These are phyloP conservation scores for Ophiostoma himal-ulmi DNA, from an alignment of 2,329 filamentous ascomycete genomes.

Conservation along the genomic window DNA sequence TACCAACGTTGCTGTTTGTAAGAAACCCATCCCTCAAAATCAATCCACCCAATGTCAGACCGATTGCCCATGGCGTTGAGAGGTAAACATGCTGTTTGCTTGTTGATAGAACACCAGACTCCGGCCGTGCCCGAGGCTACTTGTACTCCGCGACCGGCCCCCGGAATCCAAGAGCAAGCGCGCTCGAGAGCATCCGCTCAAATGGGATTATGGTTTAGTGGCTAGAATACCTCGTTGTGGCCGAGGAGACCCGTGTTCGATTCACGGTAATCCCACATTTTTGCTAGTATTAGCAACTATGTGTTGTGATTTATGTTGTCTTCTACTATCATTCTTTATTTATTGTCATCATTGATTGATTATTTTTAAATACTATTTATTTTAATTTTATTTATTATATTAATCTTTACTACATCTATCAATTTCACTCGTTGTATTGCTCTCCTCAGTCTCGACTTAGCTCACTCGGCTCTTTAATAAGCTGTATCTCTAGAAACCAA, in stretches of 20 bases:
- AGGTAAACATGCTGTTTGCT: no score
- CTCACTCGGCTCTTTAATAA: not conserved
- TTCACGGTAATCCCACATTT: constrained; percentile 26
- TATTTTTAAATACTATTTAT: no score
- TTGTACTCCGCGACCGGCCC: not conserved
- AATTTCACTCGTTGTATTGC: no score
- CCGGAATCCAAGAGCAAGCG: constrained; percentile 4
- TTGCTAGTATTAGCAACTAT: not conserved
- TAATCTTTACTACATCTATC: no score
- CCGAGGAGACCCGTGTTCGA: constrained; percentile 28
- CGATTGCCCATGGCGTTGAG: no score
- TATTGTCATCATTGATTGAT: no score
- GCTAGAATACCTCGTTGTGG: constrained; percentile 28
- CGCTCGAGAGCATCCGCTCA: not conserved
- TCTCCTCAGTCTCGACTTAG: no score
- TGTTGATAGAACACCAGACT: no score
- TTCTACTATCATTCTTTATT: not conserved
- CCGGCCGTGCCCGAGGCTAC: not conserved
- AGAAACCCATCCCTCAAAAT: no score
- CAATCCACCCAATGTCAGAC: no score
- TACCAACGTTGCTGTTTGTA: no score
- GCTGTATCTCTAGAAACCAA: not conserved
- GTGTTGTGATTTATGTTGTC: not conserved
- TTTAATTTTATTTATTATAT: no score
- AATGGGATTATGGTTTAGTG: constrained; percentile 26